Conservation (phyloP, 768 basidiomycete genomes). For the Mycena capillaripes region DNA sequence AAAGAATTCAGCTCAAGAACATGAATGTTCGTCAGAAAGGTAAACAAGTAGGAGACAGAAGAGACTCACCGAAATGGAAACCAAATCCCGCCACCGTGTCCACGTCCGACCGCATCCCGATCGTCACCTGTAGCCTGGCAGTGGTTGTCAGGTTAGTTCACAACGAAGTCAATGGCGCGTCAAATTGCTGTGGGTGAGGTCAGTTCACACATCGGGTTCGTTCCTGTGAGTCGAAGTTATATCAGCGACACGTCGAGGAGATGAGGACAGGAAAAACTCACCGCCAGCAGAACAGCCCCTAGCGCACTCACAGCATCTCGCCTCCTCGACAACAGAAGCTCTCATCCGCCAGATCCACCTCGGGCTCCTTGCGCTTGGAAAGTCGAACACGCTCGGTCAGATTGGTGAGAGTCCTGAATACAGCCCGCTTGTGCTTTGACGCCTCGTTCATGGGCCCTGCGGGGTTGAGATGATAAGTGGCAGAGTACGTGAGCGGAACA, state of each 20-base stretch:
- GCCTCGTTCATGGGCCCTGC: conserved; percentile 17
- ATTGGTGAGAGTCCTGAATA: conserved; percentile 7
- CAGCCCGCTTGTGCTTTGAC: neutral
- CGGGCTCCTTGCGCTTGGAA: neutral
- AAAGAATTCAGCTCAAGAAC: neutral
- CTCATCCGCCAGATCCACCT: neutral
- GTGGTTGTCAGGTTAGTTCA: conserved; percentile 4
- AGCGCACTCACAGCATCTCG: neutral
- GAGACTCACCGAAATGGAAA: neutral
- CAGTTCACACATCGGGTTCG: too few relatives aligned
- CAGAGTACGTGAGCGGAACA: conserved; percentile 1
- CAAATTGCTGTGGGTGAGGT: too few relatives aligned
- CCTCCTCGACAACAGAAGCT: neutral
- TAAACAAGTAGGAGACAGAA: too few relatives aligned
- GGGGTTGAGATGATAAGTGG: conserved; percentile 3
- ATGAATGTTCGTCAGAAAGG: too few relatives aligned
- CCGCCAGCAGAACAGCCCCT: conserved; percentile 1
- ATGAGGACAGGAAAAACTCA: neutral
- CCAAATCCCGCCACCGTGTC: conserved; percentile 3
- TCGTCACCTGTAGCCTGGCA: conserved; percentile 1
- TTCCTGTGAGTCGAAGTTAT: too few relatives aligned
- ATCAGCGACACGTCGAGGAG: too few relatives aligned
- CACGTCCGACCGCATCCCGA: conserved; percentile 12
- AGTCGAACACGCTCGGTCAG: neutral
- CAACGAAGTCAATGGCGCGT: neutral